phyloP scores from a whole-genome alignment of 2,329 filamentous ascomycete species.

The Venturiaceae sp. region DNA sequence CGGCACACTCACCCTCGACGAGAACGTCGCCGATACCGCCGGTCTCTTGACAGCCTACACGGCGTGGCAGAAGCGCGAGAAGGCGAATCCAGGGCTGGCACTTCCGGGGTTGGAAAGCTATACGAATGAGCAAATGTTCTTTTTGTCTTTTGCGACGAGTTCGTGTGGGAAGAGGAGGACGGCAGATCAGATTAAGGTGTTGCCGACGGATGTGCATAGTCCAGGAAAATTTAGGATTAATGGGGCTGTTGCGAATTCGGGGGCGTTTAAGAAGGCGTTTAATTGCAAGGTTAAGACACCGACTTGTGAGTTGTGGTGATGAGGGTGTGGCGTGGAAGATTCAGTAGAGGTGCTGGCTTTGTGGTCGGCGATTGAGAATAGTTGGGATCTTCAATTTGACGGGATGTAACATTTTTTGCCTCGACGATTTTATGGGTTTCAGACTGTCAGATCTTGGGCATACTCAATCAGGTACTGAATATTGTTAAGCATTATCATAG shows the following conservation, averaged over 20 bases:
- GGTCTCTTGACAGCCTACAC: constrained; percentile 53
- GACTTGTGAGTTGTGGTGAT: constrained; percentile 60
- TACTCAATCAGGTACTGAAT: too few species aligned
- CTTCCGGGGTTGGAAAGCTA: constrained; percentile 46
- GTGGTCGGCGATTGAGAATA: too few species aligned
- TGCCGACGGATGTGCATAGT: constrained; percentile 22
- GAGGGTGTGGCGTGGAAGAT: too few species aligned
- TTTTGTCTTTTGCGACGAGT: constrained; percentile 52
- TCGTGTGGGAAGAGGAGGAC: constrained; percentile 53
- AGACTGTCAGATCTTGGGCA: too few species aligned
- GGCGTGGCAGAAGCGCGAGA: constrained; percentile 53
- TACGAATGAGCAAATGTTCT: constrained; percentile 60
- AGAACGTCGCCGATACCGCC: constrained; percentile 66
- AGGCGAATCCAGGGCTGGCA: constrained; percentile 18
- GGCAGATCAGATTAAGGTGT: neutral
- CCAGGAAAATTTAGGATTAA: constrained; percentile 48
- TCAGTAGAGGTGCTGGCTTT: too few species aligned
- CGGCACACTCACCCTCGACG: constrained; percentile 52
- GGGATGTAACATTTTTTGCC: too few species aligned
- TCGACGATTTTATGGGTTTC: too few species aligned
- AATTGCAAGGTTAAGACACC: constrained; percentile 55
- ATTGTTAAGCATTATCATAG: too few species aligned
- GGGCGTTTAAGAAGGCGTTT: constrained; percentile 58
- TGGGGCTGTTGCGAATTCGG: constrained; percentile 57
- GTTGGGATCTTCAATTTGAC: too few species aligned